Base-by-base conservation (phyloP, 106 monocot species). In the Iris macrosiphon region DNA sequence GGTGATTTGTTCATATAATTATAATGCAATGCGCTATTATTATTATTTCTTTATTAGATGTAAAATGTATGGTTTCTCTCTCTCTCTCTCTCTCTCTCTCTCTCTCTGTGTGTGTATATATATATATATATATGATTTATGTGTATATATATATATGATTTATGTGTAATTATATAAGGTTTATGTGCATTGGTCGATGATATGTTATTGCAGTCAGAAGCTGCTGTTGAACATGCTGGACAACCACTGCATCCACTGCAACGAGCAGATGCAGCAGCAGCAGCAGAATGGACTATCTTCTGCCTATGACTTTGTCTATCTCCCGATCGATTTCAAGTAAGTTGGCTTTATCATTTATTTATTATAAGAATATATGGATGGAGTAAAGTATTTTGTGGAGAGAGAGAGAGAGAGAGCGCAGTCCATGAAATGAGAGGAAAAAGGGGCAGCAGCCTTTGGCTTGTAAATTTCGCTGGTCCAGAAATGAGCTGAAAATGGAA, bases 311-410 rank as follows among this genome's bases (percentile, higher is more conserved):
- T 96, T 96, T 37, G 89, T 96, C 46, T 96, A 96, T 40, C 95
- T 96, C 53, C 95, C 95, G 21, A 96, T 96, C 22, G 95, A 96
- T 82, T 96, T 96, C 81, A 96, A 82, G 95, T 96, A 79, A 80
- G 89, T 52, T 33, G 30, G 26, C 7, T 28, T 41, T 59, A 13
- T 11, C 22, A n/a, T n/a, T n/a, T n/a, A n/a, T n/a, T n/a, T n/a
- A n/a, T n/a, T n/a, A n/a, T n/a, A n/a, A n/a, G n/a, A 20, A 20
- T 17, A 23, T n/a, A n/a, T n/a, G n/a, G n/a, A n/a, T n/a, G n/a
- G n/a, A n/a, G n/a, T n/a, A 23, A 18, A 23, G 16, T 7, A 18
- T 13, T 14, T 45, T 17, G 6, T 49, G 21, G 15, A 3, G 26
- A 7, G 24, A 28, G 25, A 16, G 48, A 49, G 0, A 24, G 23